Conservation (phyloP, 176 grass and related monocot genomes). For the Tillandsia fasciculata region DNA sequence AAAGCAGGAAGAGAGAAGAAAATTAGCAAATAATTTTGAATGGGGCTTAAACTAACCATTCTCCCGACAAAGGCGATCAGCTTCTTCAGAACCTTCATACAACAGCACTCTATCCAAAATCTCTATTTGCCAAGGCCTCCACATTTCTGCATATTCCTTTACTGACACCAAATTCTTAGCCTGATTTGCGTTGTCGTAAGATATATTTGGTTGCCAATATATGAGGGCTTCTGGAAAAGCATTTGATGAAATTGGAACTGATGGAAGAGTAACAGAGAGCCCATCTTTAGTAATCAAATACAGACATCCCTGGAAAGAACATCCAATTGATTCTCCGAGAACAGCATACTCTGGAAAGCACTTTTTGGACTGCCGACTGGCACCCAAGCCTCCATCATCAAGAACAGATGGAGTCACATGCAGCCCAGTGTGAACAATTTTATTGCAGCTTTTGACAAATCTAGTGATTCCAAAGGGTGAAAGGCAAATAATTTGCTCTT, state of each 20-base stretch:
- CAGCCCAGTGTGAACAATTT: constrained; percentile 56
- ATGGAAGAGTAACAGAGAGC: constrained; percentile 78
- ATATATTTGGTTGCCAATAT: constrained; percentile 42
- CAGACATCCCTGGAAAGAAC: constrained; percentile 69
- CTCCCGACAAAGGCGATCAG: constrained; percentile 63
- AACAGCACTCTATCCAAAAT: constrained; percentile 77
- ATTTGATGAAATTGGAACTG: constrained; percentile 49
- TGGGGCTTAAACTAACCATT: constrained; percentile 54
- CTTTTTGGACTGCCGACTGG: constrained; percentile 14
- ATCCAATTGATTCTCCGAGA: constrained; percentile 54
- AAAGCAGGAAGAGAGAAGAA: constrained; percentile 3
- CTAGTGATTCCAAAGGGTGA: constrained; percentile 82
- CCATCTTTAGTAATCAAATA: constrained; percentile 68
- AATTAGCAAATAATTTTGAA: constrained; percentile 1
- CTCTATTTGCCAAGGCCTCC: constrained; percentile 76
- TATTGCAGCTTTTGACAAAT: constrained; percentile 39
- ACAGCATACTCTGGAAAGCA: constrained; percentile 34
- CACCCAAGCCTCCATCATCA: constrained; percentile 39
- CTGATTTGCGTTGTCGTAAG: constrained; percentile 22
- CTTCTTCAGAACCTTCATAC: constrained; percentile 69
- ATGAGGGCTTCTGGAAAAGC: constrained; percentile 26
- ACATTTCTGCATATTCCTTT: constrained; percentile 43
- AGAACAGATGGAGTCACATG: constrained; percentile 24
- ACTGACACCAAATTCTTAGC: constrained; percentile 31
- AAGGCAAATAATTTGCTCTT: constrained; percentile 47